Conservation (phyloP, 139 green algal genomes). For the Yamagishiella unicocca region DNA sequence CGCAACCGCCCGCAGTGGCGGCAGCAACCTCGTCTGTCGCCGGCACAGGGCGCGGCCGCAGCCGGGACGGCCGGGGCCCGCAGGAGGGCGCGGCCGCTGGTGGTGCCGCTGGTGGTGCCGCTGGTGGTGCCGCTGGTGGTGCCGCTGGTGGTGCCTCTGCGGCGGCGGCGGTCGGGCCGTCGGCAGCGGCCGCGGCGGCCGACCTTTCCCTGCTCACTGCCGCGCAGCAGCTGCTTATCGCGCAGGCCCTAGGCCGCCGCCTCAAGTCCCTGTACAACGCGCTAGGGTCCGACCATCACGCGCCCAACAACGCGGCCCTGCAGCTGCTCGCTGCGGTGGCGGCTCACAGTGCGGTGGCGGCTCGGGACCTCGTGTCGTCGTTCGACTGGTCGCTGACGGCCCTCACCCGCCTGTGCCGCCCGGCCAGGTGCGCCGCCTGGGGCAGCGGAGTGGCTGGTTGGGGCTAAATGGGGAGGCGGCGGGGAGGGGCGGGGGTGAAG, state of each 20-base stretch:
- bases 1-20: background rate
- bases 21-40: too few relatives aligned
- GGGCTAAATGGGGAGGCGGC: too few relatives aligned
- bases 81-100: too few relatives aligned
- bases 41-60: background rate
- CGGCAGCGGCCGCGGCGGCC: background rate
- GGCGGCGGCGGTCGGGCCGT: too few relatives aligned
- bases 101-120: too few relatives aligned
- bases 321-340: conserved; percentile 66
- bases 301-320: conserved; percentile 62
- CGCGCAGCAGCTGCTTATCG: background rate
- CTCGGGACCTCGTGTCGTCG: conserved; percentile 55
- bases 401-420: conserved; percentile 58
- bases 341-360: background rate
- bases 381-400: conserved; percentile 74
- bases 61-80: too few relatives aligned
- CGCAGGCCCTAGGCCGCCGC: conserved; percentile 40
- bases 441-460: too few relatives aligned
- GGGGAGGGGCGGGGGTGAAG: too few relatives aligned
- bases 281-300: background rate
- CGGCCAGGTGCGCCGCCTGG: conserved; percentile 5
- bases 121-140: too few relatives aligned
- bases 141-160: too few relatives aligned
- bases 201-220: background rate
- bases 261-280: conserved; percentile 70